Conservation (phyloP, 148 eudicot species). For the Mesembryanthemum crystallinum region DNA sequence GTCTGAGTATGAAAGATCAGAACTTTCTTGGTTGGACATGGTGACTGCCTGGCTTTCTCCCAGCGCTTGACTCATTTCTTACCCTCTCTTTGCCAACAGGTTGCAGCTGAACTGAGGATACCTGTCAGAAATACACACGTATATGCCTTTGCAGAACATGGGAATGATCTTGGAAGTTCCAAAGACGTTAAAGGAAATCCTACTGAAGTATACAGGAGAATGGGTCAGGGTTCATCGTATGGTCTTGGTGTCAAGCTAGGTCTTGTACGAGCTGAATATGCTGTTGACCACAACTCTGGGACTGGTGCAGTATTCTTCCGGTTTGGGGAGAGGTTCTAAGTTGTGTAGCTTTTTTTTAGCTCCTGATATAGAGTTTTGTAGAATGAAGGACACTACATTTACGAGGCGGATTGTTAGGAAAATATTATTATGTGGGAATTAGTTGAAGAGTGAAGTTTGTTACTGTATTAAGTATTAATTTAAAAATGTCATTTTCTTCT, state of each 20-base stretch:
- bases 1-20: background rate
- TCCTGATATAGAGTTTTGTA: constrained; percentile 21
- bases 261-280: constrained; percentile 89
- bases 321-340: constrained; percentile 93
- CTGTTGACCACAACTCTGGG: constrained; percentile 85
- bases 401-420: constrained; percentile 18
- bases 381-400: constrained; percentile 8
- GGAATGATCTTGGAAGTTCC: constrained; percentile 91
- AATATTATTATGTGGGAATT: constrained; percentile 1
- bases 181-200: constrained; percentile 96
- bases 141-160: constrained; percentile 85
- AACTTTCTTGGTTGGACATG: background rate
- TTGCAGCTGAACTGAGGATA: constrained; percentile 89
- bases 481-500: background rate
- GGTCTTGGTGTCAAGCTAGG: constrained; percentile 90
- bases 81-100: constrained; percentile 46
- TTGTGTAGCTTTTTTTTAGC: constrained; percentile 6
- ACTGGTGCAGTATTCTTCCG: constrained; percentile 86
- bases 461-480: background rate
- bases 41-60: background rate
- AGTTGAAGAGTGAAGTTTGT: constrained; percentile 8
- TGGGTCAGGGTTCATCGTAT: constrained; percentile 94
- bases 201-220: constrained; percentile 81
- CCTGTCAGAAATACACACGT: constrained; percentile 79
- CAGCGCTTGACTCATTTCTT: background rate